Base-by-base conservation (phyloP, 2,329 filamentous ascomycete species). In the Ophiocordyceps australis region DNA sequence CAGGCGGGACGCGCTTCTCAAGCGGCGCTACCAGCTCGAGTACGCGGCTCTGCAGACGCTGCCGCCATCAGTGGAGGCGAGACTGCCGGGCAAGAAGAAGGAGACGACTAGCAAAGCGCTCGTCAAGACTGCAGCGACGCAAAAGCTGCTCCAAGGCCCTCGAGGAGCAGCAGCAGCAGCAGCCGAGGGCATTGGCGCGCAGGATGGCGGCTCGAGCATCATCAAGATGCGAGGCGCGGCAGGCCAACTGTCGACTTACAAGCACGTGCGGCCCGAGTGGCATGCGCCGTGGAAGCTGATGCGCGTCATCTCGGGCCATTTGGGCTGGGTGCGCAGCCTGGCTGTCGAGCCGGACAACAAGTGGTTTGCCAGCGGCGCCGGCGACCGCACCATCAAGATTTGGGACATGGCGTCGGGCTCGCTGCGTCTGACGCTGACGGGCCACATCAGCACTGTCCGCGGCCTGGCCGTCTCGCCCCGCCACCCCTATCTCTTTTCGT, bases 271-370 rank as follows among this genome's bases (percentile, higher is more conserved):
- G 47, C 91, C 91, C 1, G 77, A 94, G 30, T 98, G 89, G 89
- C 89, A 98, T 48, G 71, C 85, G 32, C 91, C 91, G 9, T 98
- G 91, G 89, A 95, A 94, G 64, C 62, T 95, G 32, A 91, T 93
- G 77, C 72, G 89, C 32, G 91, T 98, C 33, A 93, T 98, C 36
- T 93, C 83, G 1, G 89, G 91, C 11, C 89, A 95, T 47, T 53
- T 98, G 39, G 89, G 89, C 15, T 98, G 89, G 89, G 89, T 98
- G 34, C 66, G 85, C 32, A 70, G 70, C 37, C 56, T 94, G 40
- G 81, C 86, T 1, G 81, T 95, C 25, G 91, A 98, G 51, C 91
- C 91, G 2, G 80, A 81, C 42, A 98, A 98, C 51, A 71, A 93
- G 49, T 98, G 85, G 82, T 98, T 98, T 49, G 89, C 83, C 13